Evolutionary conservation across 1,284 basidiomycete genomes (phyloP), one percentile per base, ranked within the genome.

Genomic region (Cutaneotrichosporon curvatum): DNA sequence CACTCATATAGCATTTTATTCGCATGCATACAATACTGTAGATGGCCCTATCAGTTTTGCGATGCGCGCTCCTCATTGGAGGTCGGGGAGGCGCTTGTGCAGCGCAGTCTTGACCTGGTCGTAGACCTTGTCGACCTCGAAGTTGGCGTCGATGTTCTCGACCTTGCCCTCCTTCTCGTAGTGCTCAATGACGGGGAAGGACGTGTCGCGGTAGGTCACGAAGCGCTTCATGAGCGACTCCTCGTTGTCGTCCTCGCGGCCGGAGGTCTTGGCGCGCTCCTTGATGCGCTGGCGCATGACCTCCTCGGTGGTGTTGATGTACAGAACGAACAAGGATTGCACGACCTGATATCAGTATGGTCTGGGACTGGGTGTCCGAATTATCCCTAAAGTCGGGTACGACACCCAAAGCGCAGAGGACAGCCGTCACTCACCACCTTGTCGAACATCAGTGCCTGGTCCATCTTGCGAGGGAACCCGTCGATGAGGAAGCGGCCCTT

Each of bases 391-490:
- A 36, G 34, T 19, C 2, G 15, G 32, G 9, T 4, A 32, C 12
- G 15, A 19, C 10, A 11, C 16, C 14, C 18, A 21, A 37, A 37
- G 18, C 9, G 14, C 11, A 37, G 11, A 37, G 18, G 18, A 7
- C 18, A 20, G 16, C 18, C 35, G 7, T 12, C 25, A 73, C 80
- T 60, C 60, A 92, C 92, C 40, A 82, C 79, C 63, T 87, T 76
- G 65, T 98, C 95, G 65, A 98, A 99, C 71, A 84, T 84, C 64
- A 84, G 59, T 0, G 94, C 94, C 74, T 99, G 95, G 71, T 98
- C 95, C 89, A 98, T 91, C 78, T 96, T 89, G 52, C 95, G 80
- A 37, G 95, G 95, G 75, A 98, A 98, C 4, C 95, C 95, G 60
- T 99, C 95, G 58, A 99, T 84, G 55, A 98, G 78, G 78, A 98